Evolutionary conservation across 345 rosid species (phyloP).

Genomic region (Cardiospermum halicacabum): DNA sequence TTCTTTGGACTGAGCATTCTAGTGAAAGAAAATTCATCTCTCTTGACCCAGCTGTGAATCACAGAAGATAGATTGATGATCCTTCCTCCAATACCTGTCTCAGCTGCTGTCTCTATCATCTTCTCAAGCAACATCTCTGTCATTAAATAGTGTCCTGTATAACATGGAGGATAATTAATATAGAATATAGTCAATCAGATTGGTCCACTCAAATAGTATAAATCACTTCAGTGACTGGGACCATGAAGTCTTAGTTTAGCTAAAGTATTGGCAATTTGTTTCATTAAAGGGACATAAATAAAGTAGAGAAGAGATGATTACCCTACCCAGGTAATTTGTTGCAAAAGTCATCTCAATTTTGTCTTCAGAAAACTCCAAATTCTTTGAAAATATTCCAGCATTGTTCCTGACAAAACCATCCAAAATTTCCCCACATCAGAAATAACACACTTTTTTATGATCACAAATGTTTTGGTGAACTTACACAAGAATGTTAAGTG

Average conservation of each 20-base stretch:
- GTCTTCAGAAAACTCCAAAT: constrained; percentile 88
- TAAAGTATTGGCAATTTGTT: neutral
- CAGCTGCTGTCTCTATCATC: constrained; percentile 73
- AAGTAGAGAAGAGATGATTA: neutral
- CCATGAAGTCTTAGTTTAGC: neutral
- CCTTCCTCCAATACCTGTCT: constrained; percentile 72
- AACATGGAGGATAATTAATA: too few species aligned
- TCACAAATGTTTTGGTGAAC: constrained; percentile 9
- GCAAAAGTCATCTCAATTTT: constrained; percentile 96
- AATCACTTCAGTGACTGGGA: neutral
- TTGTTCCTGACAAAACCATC: constrained; percentile 71
- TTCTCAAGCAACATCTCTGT: constrained; percentile 74
- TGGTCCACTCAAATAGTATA: neutral
- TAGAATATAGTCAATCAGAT: too few species aligned
- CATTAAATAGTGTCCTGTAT: constrained; percentile 85
- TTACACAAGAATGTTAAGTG: constrained; percentile 86
- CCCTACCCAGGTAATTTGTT: constrained; percentile 85
- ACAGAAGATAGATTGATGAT: constrained; percentile 90
- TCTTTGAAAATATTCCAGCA: constrained; percentile 78
- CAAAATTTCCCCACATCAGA: neutral
- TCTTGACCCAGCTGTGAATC: constrained; percentile 82
- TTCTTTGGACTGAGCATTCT: constrained; percentile 61
- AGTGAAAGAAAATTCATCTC: constrained; percentile 54
- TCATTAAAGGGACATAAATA: neutral
- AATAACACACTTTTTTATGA: too few species aligned